Conservation (phyloP, 495 filamentous ascomycete genomes). For the Neurospora tetrasperma region DNA sequence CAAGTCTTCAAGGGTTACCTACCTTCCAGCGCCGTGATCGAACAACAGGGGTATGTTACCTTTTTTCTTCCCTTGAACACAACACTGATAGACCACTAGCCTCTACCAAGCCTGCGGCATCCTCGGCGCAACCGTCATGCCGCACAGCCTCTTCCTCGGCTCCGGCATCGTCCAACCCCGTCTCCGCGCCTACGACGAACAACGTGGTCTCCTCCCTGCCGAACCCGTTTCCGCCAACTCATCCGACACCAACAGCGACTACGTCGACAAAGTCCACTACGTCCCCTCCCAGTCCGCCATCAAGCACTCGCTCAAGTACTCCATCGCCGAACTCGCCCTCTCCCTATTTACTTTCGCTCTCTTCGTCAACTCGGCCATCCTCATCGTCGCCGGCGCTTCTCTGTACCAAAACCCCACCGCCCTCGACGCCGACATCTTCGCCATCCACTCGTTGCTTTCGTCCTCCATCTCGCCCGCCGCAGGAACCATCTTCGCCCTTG, state of each 20-base stretch:
- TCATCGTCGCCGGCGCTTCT: constrained; percentile 77
- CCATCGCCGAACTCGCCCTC: constrained; percentile 60
- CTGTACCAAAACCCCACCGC: constrained; percentile 53
- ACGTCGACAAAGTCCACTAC: constrained; percentile 49
- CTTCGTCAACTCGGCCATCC: constrained; percentile 88
- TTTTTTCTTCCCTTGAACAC: too few relatives aligned
- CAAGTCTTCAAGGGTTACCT: constrained; percentile 79
- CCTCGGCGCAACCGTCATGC: constrained; percentile 90
- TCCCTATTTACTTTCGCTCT: constrained; percentile 86
- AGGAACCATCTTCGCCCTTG: constrained; percentile 67
- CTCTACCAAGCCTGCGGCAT: constrained; percentile 89
- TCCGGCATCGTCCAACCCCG: constrained; percentile 79
- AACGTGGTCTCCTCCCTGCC: constrained; percentile 43
- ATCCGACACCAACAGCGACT: constrained; percentile 15
- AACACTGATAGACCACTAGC: not conserved
- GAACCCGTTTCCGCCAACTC: constrained; percentile 15
- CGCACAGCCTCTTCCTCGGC: constrained; percentile 83
- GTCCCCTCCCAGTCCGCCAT: constrained; percentile 70
- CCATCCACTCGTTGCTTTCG: constrained; percentile 69
- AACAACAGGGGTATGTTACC: constrained; percentile 36
- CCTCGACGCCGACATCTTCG: constrained; percentile 63
- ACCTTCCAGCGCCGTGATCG: constrained; percentile 63
- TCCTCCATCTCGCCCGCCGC: constrained; percentile 56
- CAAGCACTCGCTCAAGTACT: constrained; percentile 67
- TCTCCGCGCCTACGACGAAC: constrained; percentile 65